Evolutionary conservation across 352 stramenopile genomes (phyloP).

Genomic region (Lagenidium sp.): DNA sequence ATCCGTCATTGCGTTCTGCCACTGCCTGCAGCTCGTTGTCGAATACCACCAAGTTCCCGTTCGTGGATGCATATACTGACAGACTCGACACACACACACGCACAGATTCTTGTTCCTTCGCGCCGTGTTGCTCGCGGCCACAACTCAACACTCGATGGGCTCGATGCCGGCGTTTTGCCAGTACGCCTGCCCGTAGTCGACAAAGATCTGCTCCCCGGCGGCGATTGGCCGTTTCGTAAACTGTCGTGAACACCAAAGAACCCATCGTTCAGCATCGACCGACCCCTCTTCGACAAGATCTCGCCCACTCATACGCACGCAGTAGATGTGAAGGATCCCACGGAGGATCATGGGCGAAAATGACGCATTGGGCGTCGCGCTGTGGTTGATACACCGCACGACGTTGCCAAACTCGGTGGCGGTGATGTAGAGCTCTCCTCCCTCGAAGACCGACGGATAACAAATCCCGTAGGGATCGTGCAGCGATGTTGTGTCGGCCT

Average conservation of each 20-base stretch:
- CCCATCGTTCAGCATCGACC: neutral
- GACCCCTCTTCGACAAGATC: no score
- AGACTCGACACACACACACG: no score
- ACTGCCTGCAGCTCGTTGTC: no score
- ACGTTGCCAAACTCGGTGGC: slow-evolving; percentile 63
- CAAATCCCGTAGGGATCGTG: slow-evolving; percentile 66
- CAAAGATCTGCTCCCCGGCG: slow-evolving; percentile 54
- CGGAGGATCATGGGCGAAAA: slow-evolving; percentile 58
- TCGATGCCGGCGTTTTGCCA: slow-evolving; percentile 56
- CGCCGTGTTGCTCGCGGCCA: no score
- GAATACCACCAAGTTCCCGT: no score
- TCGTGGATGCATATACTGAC: no score
- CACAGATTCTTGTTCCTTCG: neutral
- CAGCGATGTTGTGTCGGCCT: slow-evolving; percentile 7
- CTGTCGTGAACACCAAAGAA: slow-evolving; percentile 19
- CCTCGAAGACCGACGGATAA: slow-evolving; percentile 64
- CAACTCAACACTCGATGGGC: slow-evolving; percentile 24
- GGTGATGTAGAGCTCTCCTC: slow-evolving; percentile 56
- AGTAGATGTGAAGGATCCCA: slow-evolving; percentile 69
- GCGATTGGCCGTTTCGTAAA: slow-evolving; percentile 39
- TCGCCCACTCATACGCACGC: slow-evolving; percentile 41
- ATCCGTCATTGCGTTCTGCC: no score
- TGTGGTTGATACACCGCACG: slow-evolving; percentile 79
- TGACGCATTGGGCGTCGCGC: slow-evolving; percentile 36
- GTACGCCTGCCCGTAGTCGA: slow-evolving; percentile 63